Evolutionary conservation across 495 filamentous ascomycete genomes (phyloP).

Genomic region (Neurospora cerealis): DNA sequence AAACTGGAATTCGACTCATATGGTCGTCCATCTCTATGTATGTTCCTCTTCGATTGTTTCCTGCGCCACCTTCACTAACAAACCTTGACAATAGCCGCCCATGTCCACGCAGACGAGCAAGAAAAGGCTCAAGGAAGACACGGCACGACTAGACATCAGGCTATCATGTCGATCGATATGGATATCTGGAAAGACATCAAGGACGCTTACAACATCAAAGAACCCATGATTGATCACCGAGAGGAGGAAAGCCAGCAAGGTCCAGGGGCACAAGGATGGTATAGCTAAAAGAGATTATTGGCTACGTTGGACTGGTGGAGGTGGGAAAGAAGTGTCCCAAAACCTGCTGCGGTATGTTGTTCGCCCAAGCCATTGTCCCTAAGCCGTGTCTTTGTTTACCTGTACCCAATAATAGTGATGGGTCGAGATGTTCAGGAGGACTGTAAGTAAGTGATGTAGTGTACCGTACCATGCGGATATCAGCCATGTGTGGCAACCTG

Average conservation of each 20-base stretch:
- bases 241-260: conserved; percentile 44
- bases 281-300: conserved; percentile 36
- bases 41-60: conserved; percentile 16
- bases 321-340: not conserved
- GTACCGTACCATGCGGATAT: not conserved
- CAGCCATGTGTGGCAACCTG: not conserved
- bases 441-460: not conserved
- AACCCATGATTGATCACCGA: conserved; percentile 80
- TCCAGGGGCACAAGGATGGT: conserved; percentile 64
- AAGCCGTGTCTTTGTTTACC: not conserved
- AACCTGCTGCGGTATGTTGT: not conserved
- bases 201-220: conserved; percentile 58
- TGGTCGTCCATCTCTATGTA: conserved; percentile 63
- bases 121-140: conserved; percentile 17
- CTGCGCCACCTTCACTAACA: not conserved
- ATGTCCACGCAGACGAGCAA: conserved; percentile 13
- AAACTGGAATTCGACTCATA: conserved; percentile 54
- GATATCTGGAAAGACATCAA: conserved; percentile 70
- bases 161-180: conserved; percentile 77
- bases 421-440: not conserved
- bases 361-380: not conserved
- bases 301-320: not conserved
- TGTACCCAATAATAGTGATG: not conserved
- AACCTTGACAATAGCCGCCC: conserved; percentile 8
- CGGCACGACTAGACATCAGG: conserved; percentile 60